Evolutionary conservation across 768 basidiomycete species (phyloP).

Genomic region (Suillus luteus): DNA sequence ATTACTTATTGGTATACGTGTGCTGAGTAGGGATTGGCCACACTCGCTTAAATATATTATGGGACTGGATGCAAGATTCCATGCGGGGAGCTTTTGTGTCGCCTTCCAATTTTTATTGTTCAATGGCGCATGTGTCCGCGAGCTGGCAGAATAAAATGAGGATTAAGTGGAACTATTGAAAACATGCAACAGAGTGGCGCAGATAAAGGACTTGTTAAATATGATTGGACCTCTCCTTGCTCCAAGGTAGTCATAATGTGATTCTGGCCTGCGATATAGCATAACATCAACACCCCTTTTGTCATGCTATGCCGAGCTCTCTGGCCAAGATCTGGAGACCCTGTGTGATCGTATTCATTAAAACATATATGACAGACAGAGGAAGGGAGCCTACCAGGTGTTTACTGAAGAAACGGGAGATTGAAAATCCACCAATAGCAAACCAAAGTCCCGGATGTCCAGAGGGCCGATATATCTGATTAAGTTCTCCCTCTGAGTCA

Average conservation of each 20-base stretch:
- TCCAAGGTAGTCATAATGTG: too few species aligned
- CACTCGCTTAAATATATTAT: too few species aligned
- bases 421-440: not conserved
- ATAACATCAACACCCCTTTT: too few species aligned
- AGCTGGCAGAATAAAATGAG: too few species aligned
- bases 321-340: not conserved
- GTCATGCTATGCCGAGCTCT: too few species aligned
- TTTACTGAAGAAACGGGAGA: constrained; percentile 1
- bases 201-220: constrained; percentile 57
- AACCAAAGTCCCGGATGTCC: constrained; percentile 5
- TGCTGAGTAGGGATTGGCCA: too few species aligned
- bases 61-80: too few species aligned
- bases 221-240: constrained; percentile 55
- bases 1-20: too few species aligned
- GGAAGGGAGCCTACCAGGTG: not conserved
- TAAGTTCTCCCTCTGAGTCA: not conserved
- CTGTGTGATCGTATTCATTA: not conserved
- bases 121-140: too few species aligned
- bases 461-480: not conserved
- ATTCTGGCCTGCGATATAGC: too few species aligned
- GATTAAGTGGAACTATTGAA: constrained; percentile 42
- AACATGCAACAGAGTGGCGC: constrained; percentile 91
- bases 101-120: too few species aligned
- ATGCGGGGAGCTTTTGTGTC: too few species aligned
- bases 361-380: not conserved